Percentiles rank a stretch among this genome's conserved stretches.
Conservation (phyloP, 1,139 yeast genomes). For the Magnusiomyces ingens region DNA sequence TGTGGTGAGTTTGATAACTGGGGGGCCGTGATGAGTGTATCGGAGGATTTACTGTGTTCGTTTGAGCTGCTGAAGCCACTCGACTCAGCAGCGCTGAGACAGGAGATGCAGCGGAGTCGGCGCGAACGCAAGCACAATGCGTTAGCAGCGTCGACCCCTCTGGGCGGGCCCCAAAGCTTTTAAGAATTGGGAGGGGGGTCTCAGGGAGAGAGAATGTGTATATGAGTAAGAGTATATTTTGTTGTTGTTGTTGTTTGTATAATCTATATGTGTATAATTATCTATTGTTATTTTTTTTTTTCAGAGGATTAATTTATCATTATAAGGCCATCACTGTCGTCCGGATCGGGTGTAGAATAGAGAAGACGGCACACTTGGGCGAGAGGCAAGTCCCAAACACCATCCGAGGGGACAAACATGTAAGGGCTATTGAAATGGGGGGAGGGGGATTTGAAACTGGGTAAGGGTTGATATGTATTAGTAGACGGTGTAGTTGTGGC, state of each 20-base stretch:
- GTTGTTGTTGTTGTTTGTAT: not conserved
- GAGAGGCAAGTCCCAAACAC: constrained; percentile 78
- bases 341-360: constrained; percentile 33
- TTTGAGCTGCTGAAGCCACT: constrained; percentile 91
- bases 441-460: not conserved
- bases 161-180: constrained; percentile 2
- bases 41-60: constrained; percentile 84
- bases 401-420: constrained; percentile 57
- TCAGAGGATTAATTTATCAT: not conserved
- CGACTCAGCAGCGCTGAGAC: constrained; percentile 87
- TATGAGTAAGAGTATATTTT: not conserved
- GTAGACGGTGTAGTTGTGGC: not conserved
- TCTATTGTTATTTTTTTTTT: not conserved
- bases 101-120: constrained; percentile 44
- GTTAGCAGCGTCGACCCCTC: constrained; percentile 3
- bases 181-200: not conserved
- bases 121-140: constrained; percentile 30
- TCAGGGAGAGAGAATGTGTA: not conserved
- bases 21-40: constrained; percentile 98
- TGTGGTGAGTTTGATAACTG: constrained; percentile 98
- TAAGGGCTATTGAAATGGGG: constrained; percentile 23
- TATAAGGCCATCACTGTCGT: not conserved
- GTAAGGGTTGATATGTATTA: no score
- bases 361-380: constrained; percentile 63
- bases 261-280: not conserved